Evolutionary conservation across 176 grass and related monocot genomes (phyloP).

Genomic region (Triticum dicoccoides): DNA sequence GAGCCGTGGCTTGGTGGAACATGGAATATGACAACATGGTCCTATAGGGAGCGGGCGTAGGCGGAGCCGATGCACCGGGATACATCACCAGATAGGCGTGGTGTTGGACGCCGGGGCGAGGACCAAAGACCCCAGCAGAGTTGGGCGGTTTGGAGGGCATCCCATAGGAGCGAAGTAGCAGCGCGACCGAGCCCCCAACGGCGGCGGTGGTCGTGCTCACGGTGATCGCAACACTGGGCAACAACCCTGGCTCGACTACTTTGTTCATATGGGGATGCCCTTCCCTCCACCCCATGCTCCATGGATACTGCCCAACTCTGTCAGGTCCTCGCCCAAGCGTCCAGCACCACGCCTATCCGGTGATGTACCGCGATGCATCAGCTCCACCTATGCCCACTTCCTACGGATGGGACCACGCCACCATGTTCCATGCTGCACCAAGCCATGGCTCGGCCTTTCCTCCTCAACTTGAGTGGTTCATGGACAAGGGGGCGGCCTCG

Average conservation of each 20-base stretch:
- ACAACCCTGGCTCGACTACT: not conserved
- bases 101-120: not conserved
- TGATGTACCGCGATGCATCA: not conserved
- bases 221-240: not conserved
- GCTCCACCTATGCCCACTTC: not conserved
- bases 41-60: not conserved
- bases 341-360: not conserved
- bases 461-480: no score
- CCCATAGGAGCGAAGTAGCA: not conserved
- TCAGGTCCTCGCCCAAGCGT: not conserved
- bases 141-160: not conserved
- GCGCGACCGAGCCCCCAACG: not conserved
- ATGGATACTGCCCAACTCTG: not conserved
- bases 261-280: not conserved
- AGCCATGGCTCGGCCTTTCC: not conserved
- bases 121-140: not conserved
- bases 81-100: not conserved
- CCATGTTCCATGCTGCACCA: not conserved
- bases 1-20: not conserved
- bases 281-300: not conserved
- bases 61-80: not conserved
- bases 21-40: not conserved
- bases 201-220: not conserved
- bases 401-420: not conserved
- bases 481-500: no score